Conservation (phyloP, 495 filamentous ascomycete species). For the Aspergillus diversus region DNA sequence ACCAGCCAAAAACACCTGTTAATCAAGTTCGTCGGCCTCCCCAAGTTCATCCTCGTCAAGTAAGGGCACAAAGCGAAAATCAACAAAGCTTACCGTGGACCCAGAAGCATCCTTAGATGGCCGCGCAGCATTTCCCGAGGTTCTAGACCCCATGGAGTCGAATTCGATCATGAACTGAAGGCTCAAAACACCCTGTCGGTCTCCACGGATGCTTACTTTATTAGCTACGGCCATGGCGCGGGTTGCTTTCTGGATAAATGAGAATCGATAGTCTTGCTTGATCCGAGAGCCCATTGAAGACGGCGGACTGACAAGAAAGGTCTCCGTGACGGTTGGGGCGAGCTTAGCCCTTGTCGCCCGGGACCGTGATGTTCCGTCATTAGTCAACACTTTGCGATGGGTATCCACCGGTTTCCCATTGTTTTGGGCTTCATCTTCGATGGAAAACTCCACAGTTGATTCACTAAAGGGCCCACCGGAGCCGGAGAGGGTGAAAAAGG, state of each 20-base stretch:
- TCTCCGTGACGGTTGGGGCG: constrained; percentile 52
- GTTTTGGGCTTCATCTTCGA: constrained; percentile 55
- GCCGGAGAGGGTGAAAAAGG: constrained; percentile 72
- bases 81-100: constrained; percentile 66
- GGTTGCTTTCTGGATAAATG: constrained; percentile 76
- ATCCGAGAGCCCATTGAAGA: constrained; percentile 45
- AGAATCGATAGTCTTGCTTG: constrained; percentile 71
- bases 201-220: constrained; percentile 89
- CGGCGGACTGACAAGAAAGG: constrained; percentile 52
- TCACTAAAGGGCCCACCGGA: constrained; percentile 77
- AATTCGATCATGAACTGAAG: constrained; percentile 96
- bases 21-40: constrained; percentile 25
- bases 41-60: constrained; percentile 64
- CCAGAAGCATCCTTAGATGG: constrained; percentile 2
- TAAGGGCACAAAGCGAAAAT: constrained; percentile 77
- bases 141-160: constrained; percentile 41
- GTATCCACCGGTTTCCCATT: constrained; percentile 22
- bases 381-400: constrained; percentile 34
- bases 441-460: constrained; percentile 81
- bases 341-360: constrained; percentile 51
- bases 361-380: constrained; percentile 43
- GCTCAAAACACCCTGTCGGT: constrained; percentile 86
- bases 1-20: background rate
- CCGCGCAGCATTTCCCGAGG: constrained; percentile 15
- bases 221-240: constrained; percentile 88